Base-by-base conservation (phyloP, 148 eudicot species). In the Persicaria maculosa region DNA sequence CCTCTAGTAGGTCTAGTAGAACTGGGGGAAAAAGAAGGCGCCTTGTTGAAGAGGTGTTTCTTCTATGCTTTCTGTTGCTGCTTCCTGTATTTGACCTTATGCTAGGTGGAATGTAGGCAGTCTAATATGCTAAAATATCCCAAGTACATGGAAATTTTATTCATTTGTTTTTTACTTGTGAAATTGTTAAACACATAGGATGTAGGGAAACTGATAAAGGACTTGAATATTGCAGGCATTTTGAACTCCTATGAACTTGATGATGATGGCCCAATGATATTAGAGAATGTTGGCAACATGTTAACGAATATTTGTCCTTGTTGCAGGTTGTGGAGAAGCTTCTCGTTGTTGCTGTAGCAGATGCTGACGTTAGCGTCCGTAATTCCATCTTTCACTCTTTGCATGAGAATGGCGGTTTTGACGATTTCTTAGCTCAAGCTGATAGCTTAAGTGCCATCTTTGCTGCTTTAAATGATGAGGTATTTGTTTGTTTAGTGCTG, bases 391-490 rank as follows among this genome's bases (percentile, higher is more conserved):
- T 92, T 78, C 84, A 86, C 48, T 84, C 90, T 78, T 80, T 95
- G 84, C 88, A 89, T 83, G 97, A 75, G 57, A 83, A 84, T 84
- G 86, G 87, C 71, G 93, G 96, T 44, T 90, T 95, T 84, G 97
- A 95, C 81, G 91, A 86, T 77, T 95, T 85, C 84, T 81, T 95
- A 77, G 99, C 97, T 25, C 97, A 90, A 80, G 97, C 96, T 78
- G 96, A 92, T 85, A 83, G 99, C 83, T 81, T 95, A 82, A 90
- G 90, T 77, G 99, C 99, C 22, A 86, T 95, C 74, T 95, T 92
- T 89, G 96, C 97, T 78, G 96, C 97, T 78, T 74, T 95, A 53
- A 95, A 92, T 82, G 99, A 95, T 59, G 98, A 91, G 93, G 98
- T 94, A 88, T 53, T 36, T 17, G 75, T 71, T 57, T 7, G 22